Percentiles rank a stretch among this genome's conserved stretches.
Conservation (phyloP, 2,329 filamentous ascomycete species). For the Monosporascus sp. region DNA sequence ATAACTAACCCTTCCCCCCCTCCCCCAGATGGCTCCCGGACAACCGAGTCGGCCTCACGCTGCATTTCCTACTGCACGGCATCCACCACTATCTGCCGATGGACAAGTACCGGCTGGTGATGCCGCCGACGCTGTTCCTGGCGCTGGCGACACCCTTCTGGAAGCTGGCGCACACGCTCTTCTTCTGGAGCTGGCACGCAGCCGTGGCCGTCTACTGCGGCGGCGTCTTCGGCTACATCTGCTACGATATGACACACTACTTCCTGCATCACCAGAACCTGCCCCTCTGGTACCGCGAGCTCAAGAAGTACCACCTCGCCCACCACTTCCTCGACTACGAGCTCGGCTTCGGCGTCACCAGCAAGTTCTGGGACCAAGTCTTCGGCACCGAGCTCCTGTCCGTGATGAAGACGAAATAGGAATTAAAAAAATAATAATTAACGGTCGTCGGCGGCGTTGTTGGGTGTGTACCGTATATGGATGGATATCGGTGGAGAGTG, state of each 20-base stretch:
- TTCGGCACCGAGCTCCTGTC: constrained; percentile 77
- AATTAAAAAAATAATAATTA: no score
- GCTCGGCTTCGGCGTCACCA: constrained; percentile 95
- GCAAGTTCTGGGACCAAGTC: constrained; percentile 88
- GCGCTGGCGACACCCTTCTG: constrained; percentile 85
- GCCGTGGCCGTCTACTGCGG: constrained; percentile 78
- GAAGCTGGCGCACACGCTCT: constrained; percentile 78
- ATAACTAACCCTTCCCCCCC: constrained; percentile 22
- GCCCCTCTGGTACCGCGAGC: constrained; percentile 79
- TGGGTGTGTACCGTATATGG: no score
- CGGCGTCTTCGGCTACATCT: constrained; percentile 91
- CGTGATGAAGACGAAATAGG: no score
- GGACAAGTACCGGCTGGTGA: constrained; percentile 95
- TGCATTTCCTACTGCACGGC: constrained; percentile 92
- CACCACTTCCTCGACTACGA: constrained; percentile 98
- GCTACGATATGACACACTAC: constrained; percentile 97
- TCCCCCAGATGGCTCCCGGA: constrained; percentile 73
- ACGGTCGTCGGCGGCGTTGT: no score
- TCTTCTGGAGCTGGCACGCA: constrained; percentile 80
- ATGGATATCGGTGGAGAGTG: no score
- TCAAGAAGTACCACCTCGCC: constrained; percentile 96
- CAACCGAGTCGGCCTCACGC: constrained; percentile 78
- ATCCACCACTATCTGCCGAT: constrained; percentile 99
- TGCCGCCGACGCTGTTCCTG: constrained; percentile 88
- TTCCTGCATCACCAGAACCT: constrained; percentile 95